Evolutionary conservation across 2,329 filamentous ascomycete genomes (phyloP), one percentile per base, ranked within the genome.

Genomic region (Sporothrix phasma): DNA sequence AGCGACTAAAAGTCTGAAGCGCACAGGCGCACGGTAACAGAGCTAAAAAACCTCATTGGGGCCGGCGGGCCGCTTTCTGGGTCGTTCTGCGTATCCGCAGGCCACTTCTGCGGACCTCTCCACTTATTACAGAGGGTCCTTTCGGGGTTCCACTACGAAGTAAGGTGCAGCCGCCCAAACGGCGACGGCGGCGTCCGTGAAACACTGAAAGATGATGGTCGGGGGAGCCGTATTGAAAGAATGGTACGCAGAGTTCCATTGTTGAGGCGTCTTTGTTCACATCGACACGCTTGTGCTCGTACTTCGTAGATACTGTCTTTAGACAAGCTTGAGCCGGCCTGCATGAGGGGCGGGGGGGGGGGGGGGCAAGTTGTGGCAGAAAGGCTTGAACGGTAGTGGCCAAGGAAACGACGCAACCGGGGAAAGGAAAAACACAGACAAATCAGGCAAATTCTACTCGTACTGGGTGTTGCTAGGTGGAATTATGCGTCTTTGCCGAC

Each of bases 271-370:
- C n/a, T n/a, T n/a, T n/a, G n/a, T n/a, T n/a, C n/a, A n/a, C n/a
- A n/a, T n/a, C 11, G 24, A 3, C 56, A 34, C 56, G 39, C 24
- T 31, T 59, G 39, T n/a, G n/a, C n/a, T n/a, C n/a, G n/a, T n/a
- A n/a, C n/a, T n/a, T n/a, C n/a, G n/a, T 17, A 59, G 39, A 59
- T 59, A 46, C 39, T 31, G 56, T 46, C 39, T 59, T 45, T 59
- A 39, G 22, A 43, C 37, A 59, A 45, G 54, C 37, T 54, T 26
- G 31, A 8, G n/a, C 34, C 51, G 31, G 31, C 4, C 51, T 24
- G 51, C 31, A 24, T 15, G 3, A 4, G 7, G 17, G 8, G 41
- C 5, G 8, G 41, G 22, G 13, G 3, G 5, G 7, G 17, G 8
- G 41, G 17, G 8, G 41, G 49, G 34, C 17, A 39, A 39, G 31